Evolutionary conservation across 108 stramenopile genomes (phyloP).

Genomic region (Skeletonema marinoi): DNA sequence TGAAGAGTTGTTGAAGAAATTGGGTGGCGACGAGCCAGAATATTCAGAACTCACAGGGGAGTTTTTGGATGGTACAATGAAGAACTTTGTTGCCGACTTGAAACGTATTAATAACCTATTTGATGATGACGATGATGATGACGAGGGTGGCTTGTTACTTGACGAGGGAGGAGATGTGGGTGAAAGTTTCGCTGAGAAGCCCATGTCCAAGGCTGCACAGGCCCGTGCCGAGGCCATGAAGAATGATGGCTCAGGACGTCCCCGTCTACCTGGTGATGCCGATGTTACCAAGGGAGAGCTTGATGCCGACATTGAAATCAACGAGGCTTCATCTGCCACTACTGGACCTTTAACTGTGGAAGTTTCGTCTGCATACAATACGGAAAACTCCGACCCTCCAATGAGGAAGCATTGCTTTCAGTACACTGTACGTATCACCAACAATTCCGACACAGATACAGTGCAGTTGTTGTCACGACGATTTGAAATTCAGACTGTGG

Average conservation of each 20-base stretch:
- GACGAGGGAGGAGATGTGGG: constrained; percentile 22
- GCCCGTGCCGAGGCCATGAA: constrained; percentile 70
- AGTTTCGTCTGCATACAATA: constrained; percentile 84
- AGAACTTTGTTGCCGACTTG: constrained; percentile 29
- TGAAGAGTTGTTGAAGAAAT: constrained; percentile 59
- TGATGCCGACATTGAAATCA: constrained; percentile 37
- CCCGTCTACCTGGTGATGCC: constrained; percentile 77
- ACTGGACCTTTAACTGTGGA: constrained; percentile 83
- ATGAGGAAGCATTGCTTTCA: constrained; percentile 93
- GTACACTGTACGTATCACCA: constrained; percentile 93
- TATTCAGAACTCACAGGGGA: constrained; percentile 10
- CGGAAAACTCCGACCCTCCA: constrained; percentile 89
- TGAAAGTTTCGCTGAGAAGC: constrained; percentile 24
- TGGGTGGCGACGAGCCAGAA: constrained; percentile 11
- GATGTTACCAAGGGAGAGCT: constrained; percentile 80
- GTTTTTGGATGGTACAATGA: constrained; percentile 18
- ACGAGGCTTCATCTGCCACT: constrained; percentile 59
- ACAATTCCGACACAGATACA: constrained; percentile 82
- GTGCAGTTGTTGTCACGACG: constrained; percentile 89
- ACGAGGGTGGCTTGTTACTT: constrained; percentile 2
- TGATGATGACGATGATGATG: constrained; percentile 32
- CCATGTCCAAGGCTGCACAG: constrained; percentile 62
- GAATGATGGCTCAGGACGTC: constrained; percentile 57
- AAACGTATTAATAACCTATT: constrained; percentile 20
- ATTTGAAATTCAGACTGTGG: constrained; percentile 93